Percentiles rank a stretch among this genome's conserved stretches.
Conservation (phyloP, 441 rosid species). For the Pelargonium cotyledonis region DNA sequence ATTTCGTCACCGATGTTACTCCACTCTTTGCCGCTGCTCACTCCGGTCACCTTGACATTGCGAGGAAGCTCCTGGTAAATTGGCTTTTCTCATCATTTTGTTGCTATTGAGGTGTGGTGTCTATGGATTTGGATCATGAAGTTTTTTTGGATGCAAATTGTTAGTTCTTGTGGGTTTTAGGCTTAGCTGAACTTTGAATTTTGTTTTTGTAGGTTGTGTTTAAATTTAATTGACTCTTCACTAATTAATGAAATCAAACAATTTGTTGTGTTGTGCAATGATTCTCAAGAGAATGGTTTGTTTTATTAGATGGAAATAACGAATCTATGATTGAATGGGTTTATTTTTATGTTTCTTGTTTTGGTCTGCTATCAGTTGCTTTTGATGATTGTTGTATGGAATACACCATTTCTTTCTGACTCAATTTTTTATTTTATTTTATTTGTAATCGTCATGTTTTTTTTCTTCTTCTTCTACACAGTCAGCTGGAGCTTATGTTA, state of each 20-base stretch:
- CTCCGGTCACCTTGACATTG: constrained; percentile 28
- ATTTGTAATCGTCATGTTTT: not conserved
- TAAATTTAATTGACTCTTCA: not conserved
- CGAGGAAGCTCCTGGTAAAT: constrained; percentile 31
- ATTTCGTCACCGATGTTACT: constrained; percentile 36
- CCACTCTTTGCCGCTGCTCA: constrained; percentile 33
- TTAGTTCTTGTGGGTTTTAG: not conserved
- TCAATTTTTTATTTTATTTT: not conserved
- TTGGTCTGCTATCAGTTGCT: not conserved
- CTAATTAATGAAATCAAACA: not conserved
- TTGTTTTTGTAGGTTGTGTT: not conserved
- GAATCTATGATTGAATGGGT: not conserved
- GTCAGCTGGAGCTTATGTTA: constrained; percentile 36
- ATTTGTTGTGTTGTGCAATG: not conserved
- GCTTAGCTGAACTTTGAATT: not conserved
- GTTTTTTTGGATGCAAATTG: not conserved
- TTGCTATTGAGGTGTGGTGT: not conserved
- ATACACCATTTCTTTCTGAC: too few relatives aligned
- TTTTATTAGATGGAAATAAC: too few relatives aligned
- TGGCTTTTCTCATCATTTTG: not conserved
- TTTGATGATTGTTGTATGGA: not conserved
- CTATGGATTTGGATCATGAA: not conserved
- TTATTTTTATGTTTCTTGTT: not conserved
- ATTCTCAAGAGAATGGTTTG: too few relatives aligned
- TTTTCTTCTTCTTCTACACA: too few relatives aligned